phyloP scores from a whole-genome alignment of 306 rosid genomes.

The Vigna nakashimae region DNA sequence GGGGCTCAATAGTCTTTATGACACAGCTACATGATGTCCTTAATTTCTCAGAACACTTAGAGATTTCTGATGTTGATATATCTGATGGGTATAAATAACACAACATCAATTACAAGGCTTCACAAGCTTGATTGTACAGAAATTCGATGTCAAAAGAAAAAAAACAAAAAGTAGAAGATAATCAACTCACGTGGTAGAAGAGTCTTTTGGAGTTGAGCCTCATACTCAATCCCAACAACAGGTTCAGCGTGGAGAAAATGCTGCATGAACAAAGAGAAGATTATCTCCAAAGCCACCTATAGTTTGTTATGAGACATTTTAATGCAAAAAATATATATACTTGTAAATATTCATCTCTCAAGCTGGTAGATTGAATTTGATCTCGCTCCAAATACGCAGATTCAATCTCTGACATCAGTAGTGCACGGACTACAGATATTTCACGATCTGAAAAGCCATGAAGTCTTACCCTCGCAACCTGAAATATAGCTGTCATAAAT shows the following conservation, averaged over 20 bases:
- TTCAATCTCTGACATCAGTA: conserved; percentile 92
- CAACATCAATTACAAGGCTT: conserved; percentile 42
- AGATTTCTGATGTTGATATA: conserved; percentile 76
- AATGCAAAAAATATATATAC: conserved; percentile 54
- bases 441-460: conserved; percentile 97
- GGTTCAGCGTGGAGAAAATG: conserved; percentile 92
- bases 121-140: conserved; percentile 29
- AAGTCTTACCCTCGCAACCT: conserved; percentile 90
- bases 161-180: conserved; percentile 21
- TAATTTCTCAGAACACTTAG: conserved; percentile 78
- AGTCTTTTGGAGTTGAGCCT: conserved; percentile 96
- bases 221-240: conserved; percentile 89
- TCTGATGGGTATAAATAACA: conserved; percentile 52
- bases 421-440: conserved; percentile 76
- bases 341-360: conserved; percentile 91
- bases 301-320: conserved; percentile 28
- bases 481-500: conserved; percentile 48
- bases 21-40: conserved; percentile 82
- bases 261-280: conserved; percentile 59
- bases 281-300: conserved; percentile 23
- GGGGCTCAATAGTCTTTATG: conserved; percentile 94
- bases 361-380: conserved; percentile 93
- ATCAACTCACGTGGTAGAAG: conserved; percentile 88
- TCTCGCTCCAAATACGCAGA: conserved; percentile 98
- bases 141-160: conserved; percentile 24